Percentiles rank a stretch among this genome's conserved stretches.
These are phyloP conservation scores for Solanum etuberosum DNA, from an alignment of 257 asterid species.

Conservation along the genomic window DNA sequence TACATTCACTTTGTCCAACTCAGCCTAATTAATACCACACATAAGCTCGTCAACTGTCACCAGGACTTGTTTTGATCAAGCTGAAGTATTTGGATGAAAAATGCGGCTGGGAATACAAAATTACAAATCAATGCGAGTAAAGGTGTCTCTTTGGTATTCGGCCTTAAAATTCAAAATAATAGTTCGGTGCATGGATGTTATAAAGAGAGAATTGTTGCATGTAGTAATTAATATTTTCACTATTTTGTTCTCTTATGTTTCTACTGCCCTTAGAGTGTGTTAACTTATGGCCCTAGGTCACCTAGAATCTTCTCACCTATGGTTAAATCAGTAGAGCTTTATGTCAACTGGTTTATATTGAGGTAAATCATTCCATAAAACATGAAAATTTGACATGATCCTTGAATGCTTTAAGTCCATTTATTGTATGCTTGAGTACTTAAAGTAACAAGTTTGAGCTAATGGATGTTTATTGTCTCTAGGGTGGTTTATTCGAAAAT, in stretches of 20 bases:
- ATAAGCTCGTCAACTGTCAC: neutral
- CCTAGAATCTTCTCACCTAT: neutral
- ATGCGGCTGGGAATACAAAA: neutral
- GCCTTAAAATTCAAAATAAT: neutral
- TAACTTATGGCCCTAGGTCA: neutral
- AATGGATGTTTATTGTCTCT: slow-evolving; percentile 10
- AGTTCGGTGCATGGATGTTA: neutral
- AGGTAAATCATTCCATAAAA: neutral
- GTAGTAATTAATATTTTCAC: neutral
- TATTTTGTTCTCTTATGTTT: neutral
- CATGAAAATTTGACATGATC: neutral
- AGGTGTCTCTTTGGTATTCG: neutral
- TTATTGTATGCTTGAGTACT: neutral
- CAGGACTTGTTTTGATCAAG: neutral
- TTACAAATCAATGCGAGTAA: neutral
- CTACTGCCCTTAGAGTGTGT: neutral
- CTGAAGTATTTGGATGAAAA: neutral
- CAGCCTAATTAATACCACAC: neutral
- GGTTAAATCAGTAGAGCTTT: neutral
- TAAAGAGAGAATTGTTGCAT: neutral
- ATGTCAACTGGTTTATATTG: neutral
- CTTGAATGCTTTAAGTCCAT: neutral
- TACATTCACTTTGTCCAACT: neutral
- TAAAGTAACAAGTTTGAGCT: neutral
- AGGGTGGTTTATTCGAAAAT: slow-evolving; percentile 85